A percentile compares a stretch with the other conserved stretches of the same genome.
phyloP scores from a whole-genome alignment of 139 green algal genomes.

The Picochlorum sp. region DNA sequence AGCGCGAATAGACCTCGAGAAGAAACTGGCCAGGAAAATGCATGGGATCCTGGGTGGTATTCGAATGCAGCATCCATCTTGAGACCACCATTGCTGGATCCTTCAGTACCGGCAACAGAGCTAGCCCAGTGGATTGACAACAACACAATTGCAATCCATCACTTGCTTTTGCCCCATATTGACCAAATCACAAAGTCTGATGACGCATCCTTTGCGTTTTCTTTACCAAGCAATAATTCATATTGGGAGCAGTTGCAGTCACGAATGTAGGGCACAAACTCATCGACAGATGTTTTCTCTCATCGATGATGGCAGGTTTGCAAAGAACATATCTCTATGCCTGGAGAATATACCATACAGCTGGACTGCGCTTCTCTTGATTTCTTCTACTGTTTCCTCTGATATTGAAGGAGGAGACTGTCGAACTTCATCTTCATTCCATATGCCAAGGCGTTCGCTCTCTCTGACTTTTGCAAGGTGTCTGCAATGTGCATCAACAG shows the following conservation, averaged over 20 bases:
- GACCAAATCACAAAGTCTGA: slow-evolving; percentile 10
- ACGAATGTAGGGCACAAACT: not conserved
- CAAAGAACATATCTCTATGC: slow-evolving; percentile 47
- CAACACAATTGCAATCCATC: slow-evolving; percentile 26
- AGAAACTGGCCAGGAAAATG: not conserved
- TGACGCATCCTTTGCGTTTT: not conserved
- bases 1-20: slow-evolving; percentile 12
- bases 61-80: slow-evolving; percentile 14
- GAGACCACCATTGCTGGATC: slow-evolving; percentile 19
- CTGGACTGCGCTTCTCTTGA: slow-evolving; percentile 30
- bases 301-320: slow-evolving; percentile 35
- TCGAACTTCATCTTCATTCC: slow-evolving; percentile 26
- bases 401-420: slow-evolving; percentile 14
- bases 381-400: slow-evolving; percentile 22
- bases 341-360: slow-evolving; percentile 38
- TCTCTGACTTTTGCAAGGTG: slow-evolving; percentile 16
- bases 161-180: slow-evolving; percentile 15
- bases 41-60: slow-evolving; percentile 17
- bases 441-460: slow-evolving; percentile 31
- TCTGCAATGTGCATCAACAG: slow-evolving; percentile 15
- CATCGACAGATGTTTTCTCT: slow-evolving; percentile 16
- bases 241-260: slow-evolving; percentile 19
- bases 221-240: slow-evolving; percentile 13
- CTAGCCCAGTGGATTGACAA: slow-evolving; percentile 24
- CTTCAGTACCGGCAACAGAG: not conserved